Base-by-base conservation (phyloP, 2,329 filamentous ascomycete species). In the Aspergillus sp. region DNA sequence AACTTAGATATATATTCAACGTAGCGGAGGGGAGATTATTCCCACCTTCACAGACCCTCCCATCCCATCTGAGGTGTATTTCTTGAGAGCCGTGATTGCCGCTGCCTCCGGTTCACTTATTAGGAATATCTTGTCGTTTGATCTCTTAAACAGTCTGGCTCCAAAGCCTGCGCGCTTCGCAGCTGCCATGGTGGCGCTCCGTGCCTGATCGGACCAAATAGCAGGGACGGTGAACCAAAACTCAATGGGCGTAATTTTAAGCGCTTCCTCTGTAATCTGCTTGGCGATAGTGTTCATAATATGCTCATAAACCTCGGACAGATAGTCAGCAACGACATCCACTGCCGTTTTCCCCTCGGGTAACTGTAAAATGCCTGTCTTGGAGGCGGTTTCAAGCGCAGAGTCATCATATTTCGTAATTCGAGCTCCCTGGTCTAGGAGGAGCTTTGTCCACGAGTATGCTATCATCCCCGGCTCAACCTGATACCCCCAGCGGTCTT, bases 401-500 rank as follows among this genome's bases (percentile, higher is more conserved):
- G 49, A 14, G 21, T 52, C 65, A 41, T 70, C 68, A 49, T 62
- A 65, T n/a, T 65, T 48, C 0, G 65, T 61, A 1, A 56, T n/a
- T 9, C 58, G 47, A 2, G 47, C 57, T 17, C 62, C 52, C 12
- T 55, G 33, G 37, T 70, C 70, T 2, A 73, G 60, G 6, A 69
- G 55, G 11, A 72, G 57, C 52, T 73, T 73, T n/a, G 65, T 68
- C 70, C 69, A 72, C 1, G 62, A 62, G 50, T 67, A 71, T 9
- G 59, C 33, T 14, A 54, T 63, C 64, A 67, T 65, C 6, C 59
- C 62, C 0, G 64, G 58, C 17, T 53, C 46, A 4, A 71, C 65
- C 35, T 66, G 56, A 49, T 62, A 70, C 2, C 70, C 70, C 68
- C 68, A 72, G 17, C 44, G 43, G 7, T 56, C 54, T 6, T 33